Base-by-base conservation (phyloP, 2,329 filamentous ascomycete genomes). In the Neurospora sp. region DNA sequence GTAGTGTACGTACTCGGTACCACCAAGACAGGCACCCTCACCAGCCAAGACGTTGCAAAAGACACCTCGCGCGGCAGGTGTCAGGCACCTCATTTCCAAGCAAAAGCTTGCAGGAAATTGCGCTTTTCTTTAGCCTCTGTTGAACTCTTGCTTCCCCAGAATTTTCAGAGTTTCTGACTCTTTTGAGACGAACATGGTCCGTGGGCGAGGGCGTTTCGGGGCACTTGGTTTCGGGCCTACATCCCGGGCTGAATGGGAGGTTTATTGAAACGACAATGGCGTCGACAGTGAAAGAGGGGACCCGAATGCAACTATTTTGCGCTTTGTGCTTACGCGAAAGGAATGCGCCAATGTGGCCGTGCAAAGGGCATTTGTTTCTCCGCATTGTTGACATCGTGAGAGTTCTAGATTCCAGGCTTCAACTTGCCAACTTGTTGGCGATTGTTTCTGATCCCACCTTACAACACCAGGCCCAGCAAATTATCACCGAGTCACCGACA, bases 41-140 rank as follows among this genome's bases (percentile, higher is more conserved):
- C 52, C 23, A 33, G 28, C 52, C 52, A 62, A 62, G 52, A 62
- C 52, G 52, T n/a, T 33, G 52, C 52, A 62, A 62, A 62, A 62
- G 52, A 36, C 28, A 36, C 46, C n/a, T 39, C 52, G 19, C 17
- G 23, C 40, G 23, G 19, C 41, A 68, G 52, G 52, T 62, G 36
- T 36, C 52, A n/a, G 46, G 43, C 79, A 86, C 73, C 80, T 82
- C 40, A 85, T 77, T 36, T 62, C 52, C 52, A 28, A 62, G 52
- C 23, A 10, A 17, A 62, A 33, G 6, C 12, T 17, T 17, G 23
- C 3, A 33, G 52, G 52, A 62, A 62, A 62, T 62, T 62, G 52
- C 52, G 4, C 11, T 36, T 17, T 10, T 62, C 52, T 33, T 62
- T 62, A 36, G 52, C 28, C 15, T 33, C 52, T 10, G 12, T 28